Conservation (phyloP, 192 early-diverging fungal species). For the Coemansia sp. region DNA sequence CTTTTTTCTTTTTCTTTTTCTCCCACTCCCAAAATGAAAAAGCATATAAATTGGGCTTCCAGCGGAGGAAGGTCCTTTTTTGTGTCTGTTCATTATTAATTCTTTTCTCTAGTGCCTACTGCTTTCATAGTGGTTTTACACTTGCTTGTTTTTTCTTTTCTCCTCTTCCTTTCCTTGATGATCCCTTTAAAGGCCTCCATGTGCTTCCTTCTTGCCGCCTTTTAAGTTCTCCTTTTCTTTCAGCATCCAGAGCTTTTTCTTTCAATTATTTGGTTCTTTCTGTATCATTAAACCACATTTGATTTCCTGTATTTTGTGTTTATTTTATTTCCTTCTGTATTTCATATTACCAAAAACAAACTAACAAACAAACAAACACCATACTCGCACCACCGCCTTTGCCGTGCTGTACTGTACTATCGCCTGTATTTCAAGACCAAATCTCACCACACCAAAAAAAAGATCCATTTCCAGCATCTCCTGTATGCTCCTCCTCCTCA, state of each 20-base stretch:
- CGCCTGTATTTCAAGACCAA: too few species aligned
- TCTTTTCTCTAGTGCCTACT: not conserved
- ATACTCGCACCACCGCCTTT: too few species aligned
- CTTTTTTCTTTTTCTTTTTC: too few species aligned
- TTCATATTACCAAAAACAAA: not conserved
- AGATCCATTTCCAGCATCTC: too few species aligned
- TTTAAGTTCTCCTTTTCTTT: not conserved
- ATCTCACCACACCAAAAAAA: too few species aligned
- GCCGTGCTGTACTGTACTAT: too few species aligned
- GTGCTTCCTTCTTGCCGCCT: not conserved
- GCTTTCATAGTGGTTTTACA: not conserved
- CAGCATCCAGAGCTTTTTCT: not conserved
- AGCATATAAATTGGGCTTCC: not conserved
- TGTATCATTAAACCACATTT: not conserved
- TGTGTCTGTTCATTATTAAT: not conserved
- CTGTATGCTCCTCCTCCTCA: too few species aligned
- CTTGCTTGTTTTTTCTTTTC: not conserved
- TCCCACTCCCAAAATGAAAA: not conserved
- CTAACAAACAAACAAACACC: not conserved
- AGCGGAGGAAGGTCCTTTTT: not conserved
- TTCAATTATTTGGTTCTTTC: slow-evolving; percentile 2
- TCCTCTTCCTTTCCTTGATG: slow-evolving; percentile 1
- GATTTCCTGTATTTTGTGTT: not conserved
- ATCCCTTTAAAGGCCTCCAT: slow-evolving; percentile 1
- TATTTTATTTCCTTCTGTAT: slow-evolving; percentile 4